Conservation (phyloP, 2,329 filamentous ascomycete species). For the Scedosporium minutisporum region DNA sequence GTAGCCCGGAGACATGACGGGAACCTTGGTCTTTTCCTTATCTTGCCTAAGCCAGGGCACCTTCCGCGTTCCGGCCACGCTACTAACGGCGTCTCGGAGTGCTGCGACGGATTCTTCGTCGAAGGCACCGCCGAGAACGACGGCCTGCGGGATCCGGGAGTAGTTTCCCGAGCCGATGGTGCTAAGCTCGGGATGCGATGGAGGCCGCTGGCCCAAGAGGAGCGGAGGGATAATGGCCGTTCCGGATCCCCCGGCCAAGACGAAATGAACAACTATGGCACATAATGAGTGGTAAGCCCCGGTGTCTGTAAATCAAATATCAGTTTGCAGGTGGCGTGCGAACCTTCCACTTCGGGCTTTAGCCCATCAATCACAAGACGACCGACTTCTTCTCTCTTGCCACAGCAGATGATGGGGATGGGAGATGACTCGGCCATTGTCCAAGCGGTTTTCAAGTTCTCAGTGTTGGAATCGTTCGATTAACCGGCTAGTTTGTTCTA, state of each 20-base stretch:
- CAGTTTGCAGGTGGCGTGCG: not conserved
- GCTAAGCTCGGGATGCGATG: constrained; percentile 11
- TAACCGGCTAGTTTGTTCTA: not conserved
- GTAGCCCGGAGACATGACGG: not conserved
- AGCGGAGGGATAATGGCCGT: constrained; percentile 11
- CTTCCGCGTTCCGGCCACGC: not conserved
- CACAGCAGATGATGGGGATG: constrained; percentile 10
- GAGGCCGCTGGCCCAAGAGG: constrained; percentile 4
- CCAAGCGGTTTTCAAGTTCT: not conserved
- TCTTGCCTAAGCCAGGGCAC: constrained; percentile 11
- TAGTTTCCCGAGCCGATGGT: constrained; percentile 9
- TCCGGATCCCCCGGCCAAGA: constrained; percentile 8
- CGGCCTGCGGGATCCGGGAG: constrained; percentile 5
- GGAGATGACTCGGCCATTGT: not conserved
- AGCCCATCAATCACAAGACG: constrained; percentile 9
- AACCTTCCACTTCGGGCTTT: constrained; percentile 11
- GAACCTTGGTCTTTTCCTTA: constrained; percentile 5
- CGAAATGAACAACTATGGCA: constrained; percentile 10
- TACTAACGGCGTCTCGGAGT: not conserved
- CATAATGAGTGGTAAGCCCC: not conserved
- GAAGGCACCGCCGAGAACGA: constrained; percentile 11
- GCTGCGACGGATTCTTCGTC: constrained; percentile 5
- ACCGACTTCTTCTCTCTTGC: constrained; percentile 10
- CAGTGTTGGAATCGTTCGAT: not conserved
- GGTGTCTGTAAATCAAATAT: not conserved